Base-by-base conservation (phyloP, 2,329 filamentous ascomycete species). In the Alternaria gaisen region DNA sequence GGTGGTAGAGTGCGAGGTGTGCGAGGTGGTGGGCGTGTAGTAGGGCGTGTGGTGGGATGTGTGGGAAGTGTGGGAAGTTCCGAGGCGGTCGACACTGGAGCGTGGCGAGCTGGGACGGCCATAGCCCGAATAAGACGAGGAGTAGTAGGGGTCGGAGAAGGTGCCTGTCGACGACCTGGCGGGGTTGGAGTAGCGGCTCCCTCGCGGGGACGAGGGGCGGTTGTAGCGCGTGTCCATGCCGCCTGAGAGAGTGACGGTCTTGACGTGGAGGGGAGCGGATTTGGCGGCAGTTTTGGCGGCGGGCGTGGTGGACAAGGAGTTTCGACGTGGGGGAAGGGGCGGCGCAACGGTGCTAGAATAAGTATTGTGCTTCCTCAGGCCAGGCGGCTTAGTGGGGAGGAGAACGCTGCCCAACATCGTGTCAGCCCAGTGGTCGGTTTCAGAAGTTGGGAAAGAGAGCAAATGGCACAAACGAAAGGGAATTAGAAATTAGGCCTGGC, bases 81-180 rank as follows among this genome's bases (percentile, higher is more conserved):
- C 64, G 24, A 79, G 56, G 42, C 75, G 71, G 51, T 78, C 76
- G 56, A 53, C 75, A 56, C 77, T 79, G 2, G 74, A 66, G 30
- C 77, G 71, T 3, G 77, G 77, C 10, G 77, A 79, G 53, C 63
- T 68, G 43, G 68, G 71, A 20, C 74, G 72, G 61, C 58, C 69
- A 65, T 73, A 71, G 18, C 38, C 11, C 38, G 38, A 41, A 62
- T 76, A 74, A 5, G 72, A 66, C 14, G 68, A 55, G 58, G 76
- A 71, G 53, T 75, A 71, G 60, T 77, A 76, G 28, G 73, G 71
- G 53, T 78, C 76, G 41, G 60, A 64, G 20, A 79, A 79, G 14
- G 74, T 77, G 55, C 77, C 77, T 4, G 77, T 79, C 34, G 77
- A 79, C 20, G 77, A 70, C 47, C 77, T 67, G 4, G 67, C 76